Evolutionary conservation across 495 filamentous ascomycete genomes (phyloP).

Genomic region (Penicillium roqueforti): DNA sequence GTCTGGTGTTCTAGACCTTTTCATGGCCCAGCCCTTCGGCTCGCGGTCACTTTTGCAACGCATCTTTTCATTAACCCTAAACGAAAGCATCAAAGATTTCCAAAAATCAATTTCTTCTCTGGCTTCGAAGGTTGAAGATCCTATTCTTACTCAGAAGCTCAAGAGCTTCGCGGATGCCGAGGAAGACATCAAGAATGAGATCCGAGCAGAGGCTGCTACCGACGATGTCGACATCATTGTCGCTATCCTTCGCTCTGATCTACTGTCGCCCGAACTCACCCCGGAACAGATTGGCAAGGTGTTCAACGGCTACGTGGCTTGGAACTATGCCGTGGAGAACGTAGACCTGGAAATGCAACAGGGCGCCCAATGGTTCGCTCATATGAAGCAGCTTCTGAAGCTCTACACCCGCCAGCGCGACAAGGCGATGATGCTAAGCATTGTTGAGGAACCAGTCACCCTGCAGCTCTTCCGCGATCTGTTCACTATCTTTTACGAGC

Average conservation of each 20-base stretch:
- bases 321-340: conserved; percentile 90
- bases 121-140: conserved; percentile 67
- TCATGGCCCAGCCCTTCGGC: conserved; percentile 91
- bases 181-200: conserved; percentile 65
- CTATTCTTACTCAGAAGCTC: conserved; percentile 74
- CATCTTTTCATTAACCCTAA: conserved; percentile 85
- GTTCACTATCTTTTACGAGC: conserved; percentile 98
- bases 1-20: conserved; percentile 86
- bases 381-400: conserved; percentile 93
- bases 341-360: conserved; percentile 82
- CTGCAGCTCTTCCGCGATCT: conserved; percentile 91
- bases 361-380: conserved; percentile 84
- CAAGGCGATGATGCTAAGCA: conserved; percentile 93
- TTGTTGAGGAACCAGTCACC: conserved; percentile 93
- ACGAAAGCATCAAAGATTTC: conserved; percentile 80
- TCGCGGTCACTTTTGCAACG: conserved; percentile 85
- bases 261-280: conserved; percentile 63
- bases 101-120: conserved; percentile 82
- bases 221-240: conserved; percentile 83
- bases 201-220: conserved; percentile 63
- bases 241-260: conserved; percentile 70
- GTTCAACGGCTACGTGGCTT: conserved; percentile 95
- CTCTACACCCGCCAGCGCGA: conserved; percentile 86
- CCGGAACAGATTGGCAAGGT: conserved; percentile 73
- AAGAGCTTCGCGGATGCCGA: conserved; percentile 70